Base-by-base conservation (phyloP, 768 basidiomycete species). In the Filobasidium floriforme region DNA sequence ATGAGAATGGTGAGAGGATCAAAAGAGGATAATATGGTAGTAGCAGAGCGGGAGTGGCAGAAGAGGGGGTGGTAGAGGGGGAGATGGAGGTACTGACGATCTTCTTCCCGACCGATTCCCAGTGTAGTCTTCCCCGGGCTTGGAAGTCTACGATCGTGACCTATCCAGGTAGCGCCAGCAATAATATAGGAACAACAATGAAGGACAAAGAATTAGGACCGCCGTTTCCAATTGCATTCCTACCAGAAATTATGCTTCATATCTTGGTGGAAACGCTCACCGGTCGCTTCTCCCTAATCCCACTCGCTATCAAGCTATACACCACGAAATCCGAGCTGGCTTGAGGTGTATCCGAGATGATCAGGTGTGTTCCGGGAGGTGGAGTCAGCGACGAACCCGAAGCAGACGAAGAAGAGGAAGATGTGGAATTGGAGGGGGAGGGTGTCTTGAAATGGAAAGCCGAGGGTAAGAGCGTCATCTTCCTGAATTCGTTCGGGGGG, bases 81-180 rank as follows among this genome's bases (percentile, higher is more conserved):
- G 32, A 9, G 46, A 51, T 51, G 46, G 24, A 9, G 32, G 22
- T 22, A 71, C 73, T 62, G 41, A 76, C 76, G 44, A 76, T 63
- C 67, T 76, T 77, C 63, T 71, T 72, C 62, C 73, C 55, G 1
- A 75, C 70, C 4, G 71, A 69, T 66, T 77, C 76, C 68, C 64
- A 72, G 49, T 72, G 73, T 12, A 57, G 41, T 41, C 69, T 60
- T 5, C 75, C 76, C 67, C 73, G 71, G 12, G 59, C 70, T 46
- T 69, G 61, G 57, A 77, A 71, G 44, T 76, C 76, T 0, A 77
- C 71, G 68, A 71, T 70, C 11, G 73, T 54, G 12, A 77, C 64
- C 61, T 66, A 15, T 54, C 44, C 24, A n/a, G n/a, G n/a, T n/a
- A n/a, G n/a, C n/a, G n/a, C n/a, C n/a, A n/a, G n/a, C n/a, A n/a